Evolutionary conservation across 2,329 filamentous ascomycete species (phyloP).

Genomic region (Xylaria polymorpha): DNA sequence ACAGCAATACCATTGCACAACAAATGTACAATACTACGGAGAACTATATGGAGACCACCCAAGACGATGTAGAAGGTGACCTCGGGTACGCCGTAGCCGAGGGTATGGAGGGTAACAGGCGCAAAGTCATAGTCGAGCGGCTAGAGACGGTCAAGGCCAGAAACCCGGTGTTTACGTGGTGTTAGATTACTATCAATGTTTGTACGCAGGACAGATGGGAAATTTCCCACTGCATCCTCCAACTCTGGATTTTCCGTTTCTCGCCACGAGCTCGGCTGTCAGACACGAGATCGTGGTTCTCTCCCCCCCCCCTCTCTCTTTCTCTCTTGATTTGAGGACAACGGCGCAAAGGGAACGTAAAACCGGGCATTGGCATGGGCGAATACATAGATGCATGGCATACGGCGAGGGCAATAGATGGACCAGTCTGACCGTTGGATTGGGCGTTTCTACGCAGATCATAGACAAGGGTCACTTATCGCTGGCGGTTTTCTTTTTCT

Average conservation of each 20-base stretch:
- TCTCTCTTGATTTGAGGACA: constrained; percentile 18
- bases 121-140: constrained; percentile 96
- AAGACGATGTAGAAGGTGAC: constrained; percentile 85
- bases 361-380: constrained; percentile 26
- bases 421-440: constrained; percentile 10
- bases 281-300: neutral
- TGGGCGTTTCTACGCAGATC: constrained; percentile 18
- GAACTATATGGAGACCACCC: constrained; percentile 46
- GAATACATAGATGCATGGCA: constrained; percentile 24
- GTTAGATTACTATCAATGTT: constrained; percentile 62
- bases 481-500: neutral
- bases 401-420: constrained; percentile 18
- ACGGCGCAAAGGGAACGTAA: constrained; percentile 31
- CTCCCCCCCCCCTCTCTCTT: constrained; percentile 16
- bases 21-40: constrained; percentile 59
- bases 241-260: neutral
- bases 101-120: constrained; percentile 89
- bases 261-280: neutral
- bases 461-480: constrained; percentile 5
- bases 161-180: constrained; percentile 98
- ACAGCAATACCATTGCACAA: constrained; percentile 64
- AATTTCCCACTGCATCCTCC: neutral
- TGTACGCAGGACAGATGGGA: neutral
- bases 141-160: constrained; percentile 94
- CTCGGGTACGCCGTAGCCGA: constrained; percentile 93